A percentile compares a stretch with the other conserved stretches of the same genome.
Evolutionary conservation across 129 eudicot genomes (phyloP).

Genomic region (Flaveria brownii): DNA sequence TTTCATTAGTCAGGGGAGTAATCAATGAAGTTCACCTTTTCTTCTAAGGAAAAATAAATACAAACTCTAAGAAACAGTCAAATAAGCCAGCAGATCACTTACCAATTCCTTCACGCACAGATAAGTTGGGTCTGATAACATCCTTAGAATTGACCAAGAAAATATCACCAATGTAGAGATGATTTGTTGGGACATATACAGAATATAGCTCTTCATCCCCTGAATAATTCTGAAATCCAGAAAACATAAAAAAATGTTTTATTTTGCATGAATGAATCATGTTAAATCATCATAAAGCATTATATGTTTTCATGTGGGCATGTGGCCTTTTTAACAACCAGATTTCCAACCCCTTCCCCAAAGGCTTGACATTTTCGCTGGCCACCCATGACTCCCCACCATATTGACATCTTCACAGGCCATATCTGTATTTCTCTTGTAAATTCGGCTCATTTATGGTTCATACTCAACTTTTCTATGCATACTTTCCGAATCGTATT

Average conservation of each 20-base stretch:
- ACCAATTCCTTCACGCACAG: constrained; percentile 94
- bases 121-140: constrained; percentile 76
- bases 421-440: no score
- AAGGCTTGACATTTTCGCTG: no score
- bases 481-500: no score
- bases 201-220: constrained; percentile 87
- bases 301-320: not conserved
- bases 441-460: no score
- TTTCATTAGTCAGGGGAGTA: not conserved
- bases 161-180: constrained; percentile 83
- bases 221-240: constrained; percentile 49
- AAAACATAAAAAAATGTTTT: not conserved
- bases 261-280: not conserved
- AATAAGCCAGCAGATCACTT: constrained; percentile 24
- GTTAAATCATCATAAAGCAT: not conserved
- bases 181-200: constrained; percentile 83
- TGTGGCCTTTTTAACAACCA: not conserved
- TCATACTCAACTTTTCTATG: no score
- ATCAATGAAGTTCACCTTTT: not conserved
- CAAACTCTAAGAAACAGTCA: not conserved
- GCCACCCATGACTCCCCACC: no score
- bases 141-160: constrained; percentile 76
- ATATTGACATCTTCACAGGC: no score
- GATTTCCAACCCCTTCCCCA: no score
- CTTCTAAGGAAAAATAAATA: not conserved